phyloP scores from a whole-genome alignment of 164 flowering plant species.

The Warburgia ugandensis region DNA sequence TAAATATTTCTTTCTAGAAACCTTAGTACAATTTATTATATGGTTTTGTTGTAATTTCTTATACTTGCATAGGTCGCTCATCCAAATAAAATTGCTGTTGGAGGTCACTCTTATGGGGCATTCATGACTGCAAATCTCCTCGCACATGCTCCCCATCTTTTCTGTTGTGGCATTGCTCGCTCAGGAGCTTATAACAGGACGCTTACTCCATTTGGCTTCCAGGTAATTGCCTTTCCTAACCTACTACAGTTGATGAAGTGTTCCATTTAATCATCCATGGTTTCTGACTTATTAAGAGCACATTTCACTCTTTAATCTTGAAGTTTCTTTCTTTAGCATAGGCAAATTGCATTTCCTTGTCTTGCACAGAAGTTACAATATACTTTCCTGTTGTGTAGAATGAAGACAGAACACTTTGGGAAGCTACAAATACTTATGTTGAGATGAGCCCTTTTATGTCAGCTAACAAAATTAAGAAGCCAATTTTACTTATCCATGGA shows the following conservation, averaged over 20 bases:
- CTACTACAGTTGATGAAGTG: background rate
- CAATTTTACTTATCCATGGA: constrained; percentile 91
- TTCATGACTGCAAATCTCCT: constrained; percentile 97
- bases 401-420: constrained; percentile 98
- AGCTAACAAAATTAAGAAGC: constrained; percentile 89
- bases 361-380: background rate
- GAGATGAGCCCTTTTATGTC: constrained; percentile 99
- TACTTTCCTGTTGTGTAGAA: constrained; percentile 34
- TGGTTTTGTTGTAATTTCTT: background rate
- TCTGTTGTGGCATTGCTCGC: constrained; percentile 94
- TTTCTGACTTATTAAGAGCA: background rate
- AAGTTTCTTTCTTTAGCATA: background rate
- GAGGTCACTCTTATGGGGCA: constrained; percentile 99
- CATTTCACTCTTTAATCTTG: background rate
- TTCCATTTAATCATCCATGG: background rate
- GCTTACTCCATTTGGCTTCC: constrained; percentile 98
- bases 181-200: constrained; percentile 98
- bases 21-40: background rate
- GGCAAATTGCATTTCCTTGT: no score
- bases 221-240: constrained; percentile 36
- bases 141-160: constrained; percentile 98
- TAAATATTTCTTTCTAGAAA: constrained; percentile 1
- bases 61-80: constrained; percentile 70
- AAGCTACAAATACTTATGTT: constrained; percentile 72
- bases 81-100: constrained; percentile 91